Evolutionary conservation across 495 filamentous ascomycete genomes (phyloP), one percentile per base, ranked within the genome.

Genomic region (Tuber indicum): DNA sequence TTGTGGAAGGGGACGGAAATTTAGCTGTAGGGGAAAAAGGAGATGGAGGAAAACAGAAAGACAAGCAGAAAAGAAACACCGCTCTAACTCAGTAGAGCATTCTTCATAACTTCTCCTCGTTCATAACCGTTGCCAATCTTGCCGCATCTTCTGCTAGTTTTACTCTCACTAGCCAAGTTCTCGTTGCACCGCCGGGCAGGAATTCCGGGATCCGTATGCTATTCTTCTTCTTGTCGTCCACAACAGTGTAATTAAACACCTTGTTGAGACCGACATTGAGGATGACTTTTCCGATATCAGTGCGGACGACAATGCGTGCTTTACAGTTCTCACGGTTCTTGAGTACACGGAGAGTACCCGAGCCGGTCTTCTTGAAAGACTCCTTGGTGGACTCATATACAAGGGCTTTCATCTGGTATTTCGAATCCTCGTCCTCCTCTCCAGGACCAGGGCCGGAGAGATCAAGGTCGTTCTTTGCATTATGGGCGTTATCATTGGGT

Each of bases 241-340:
- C 73, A 10, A 82, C 39, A 12, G 17, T 36, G 52, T 83, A 83
- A 16, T 36, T 72, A 36, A 83, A 36, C 17, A 72, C 73, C 45
- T 81, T 62, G 3, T 76, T 70, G 14, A 82, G 72, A 10, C 75
- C 78, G 8, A 83, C 81, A 45, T 83, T 83, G 32, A 83, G 43
- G 26, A 81, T 71, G 1, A 83, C 81, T 71, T 83, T 83, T 19
- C 81, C 81, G 21, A 72, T 70, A 44, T 82, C 75, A 5, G 81
- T 82, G 10, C 81, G 78, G 42, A 82, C 72, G 23, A 83, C 52
- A 41, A 83, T 77, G 6, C 81, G 72, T 23, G 78, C 78, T n/a
- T 83, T 83, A 23, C 78, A 76, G 58, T 71, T 82, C 21, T 75
- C 45, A 44, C 81, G 81, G 74, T 81, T 83, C 78, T 83, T 83